Evolutionary conservation across 768 basidiomycete species (phyloP).

Genomic region (Amyloporia xantha): DNA sequence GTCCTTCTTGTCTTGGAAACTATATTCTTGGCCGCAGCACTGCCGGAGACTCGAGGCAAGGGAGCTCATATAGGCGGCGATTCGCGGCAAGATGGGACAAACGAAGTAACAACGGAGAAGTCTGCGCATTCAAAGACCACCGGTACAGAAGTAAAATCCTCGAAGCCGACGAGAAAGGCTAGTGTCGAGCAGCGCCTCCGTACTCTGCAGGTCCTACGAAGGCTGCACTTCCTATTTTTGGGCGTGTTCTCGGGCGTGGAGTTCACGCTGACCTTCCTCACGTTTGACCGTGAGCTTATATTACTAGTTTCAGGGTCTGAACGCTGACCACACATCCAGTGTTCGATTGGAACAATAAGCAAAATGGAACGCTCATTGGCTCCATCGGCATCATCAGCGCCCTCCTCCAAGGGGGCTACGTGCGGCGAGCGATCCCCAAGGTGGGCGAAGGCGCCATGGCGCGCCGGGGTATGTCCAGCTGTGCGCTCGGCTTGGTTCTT

Average conservation of each 20-base stretch:
- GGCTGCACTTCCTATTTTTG: conserved; percentile 80
- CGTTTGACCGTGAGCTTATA: conserved; percentile 68
- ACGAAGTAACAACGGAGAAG: conserved; percentile 5
- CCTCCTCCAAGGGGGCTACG: conserved; percentile 89
- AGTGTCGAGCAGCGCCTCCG: conserved; percentile 44
- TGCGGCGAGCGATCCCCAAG: conserved; percentile 70
- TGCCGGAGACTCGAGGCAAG: conserved; percentile 82
- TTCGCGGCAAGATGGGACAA: conserved; percentile 16
- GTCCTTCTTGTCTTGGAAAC: conserved; percentile 77
- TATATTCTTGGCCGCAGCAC: conserved; percentile 57
- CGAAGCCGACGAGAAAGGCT: conserved; percentile 8
- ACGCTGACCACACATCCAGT: conserved; percentile 37
- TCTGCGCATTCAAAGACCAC: conserved; percentile 10
- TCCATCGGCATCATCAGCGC: conserved; percentile 90
- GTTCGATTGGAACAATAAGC: conserved; percentile 82
- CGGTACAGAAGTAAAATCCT: neutral
- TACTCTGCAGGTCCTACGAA: conserved; percentile 52
- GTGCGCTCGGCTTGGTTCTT: conserved; percentile 60
- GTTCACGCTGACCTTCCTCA: conserved; percentile 94
- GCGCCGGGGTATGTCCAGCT: conserved; percentile 68
- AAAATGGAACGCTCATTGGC: conserved; percentile 79
- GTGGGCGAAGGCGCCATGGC: conserved; percentile 82
- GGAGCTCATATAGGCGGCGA: conserved; percentile 23
- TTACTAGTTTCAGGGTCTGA: neutral
- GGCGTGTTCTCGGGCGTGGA: conserved; percentile 92